Conservation (phyloP, 1,284 basidiomycete species). For the Calocybe gambosa region DNA sequence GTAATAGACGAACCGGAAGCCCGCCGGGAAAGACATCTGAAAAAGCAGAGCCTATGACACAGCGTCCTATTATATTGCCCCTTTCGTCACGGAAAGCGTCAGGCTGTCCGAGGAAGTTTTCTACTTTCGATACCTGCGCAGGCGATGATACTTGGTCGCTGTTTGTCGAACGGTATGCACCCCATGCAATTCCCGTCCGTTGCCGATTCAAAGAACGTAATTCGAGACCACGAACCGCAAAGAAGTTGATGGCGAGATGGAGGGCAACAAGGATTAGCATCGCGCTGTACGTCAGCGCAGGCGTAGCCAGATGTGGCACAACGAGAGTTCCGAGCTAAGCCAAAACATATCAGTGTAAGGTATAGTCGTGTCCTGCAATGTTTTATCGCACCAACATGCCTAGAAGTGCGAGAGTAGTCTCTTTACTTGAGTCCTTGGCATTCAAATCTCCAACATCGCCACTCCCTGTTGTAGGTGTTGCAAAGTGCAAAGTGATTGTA, state of each 20-base stretch:
- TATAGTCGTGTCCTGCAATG: not conserved
- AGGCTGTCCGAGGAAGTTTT: conserved; percentile 32
- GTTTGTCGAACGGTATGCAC: conserved; percentile 25
- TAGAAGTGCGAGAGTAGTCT: conserved; percentile 58
- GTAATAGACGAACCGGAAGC: conserved; percentile 23
- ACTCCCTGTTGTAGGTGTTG: conserved; percentile 37
- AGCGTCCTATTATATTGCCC: conserved; percentile 30
- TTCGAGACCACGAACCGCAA: conserved; percentile 50
- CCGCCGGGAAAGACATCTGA: conserved; percentile 22
- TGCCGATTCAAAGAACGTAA: conserved; percentile 56
- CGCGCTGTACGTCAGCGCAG: conserved; percentile 41
- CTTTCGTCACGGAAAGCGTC: conserved; percentile 30
- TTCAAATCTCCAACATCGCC: conserved; percentile 66
- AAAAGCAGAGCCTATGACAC: conserved; percentile 40
- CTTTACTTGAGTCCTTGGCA: conserved; percentile 66
- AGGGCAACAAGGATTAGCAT: conserved; percentile 45
- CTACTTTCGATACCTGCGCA: conserved; percentile 25
- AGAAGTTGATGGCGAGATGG: conserved; percentile 55
- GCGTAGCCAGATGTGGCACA: conserved; percentile 48
- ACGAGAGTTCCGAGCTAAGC: conserved; percentile 50
- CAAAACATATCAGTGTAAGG: not conserved
- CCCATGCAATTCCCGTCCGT: conserved; percentile 49
- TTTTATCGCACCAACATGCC: conserved; percentile 55
- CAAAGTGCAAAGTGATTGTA: conserved; percentile 62
- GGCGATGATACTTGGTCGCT: conserved; percentile 24